Conservation (phyloP, 83 land plant species). For the Diphasiastrum complanatum region DNA sequence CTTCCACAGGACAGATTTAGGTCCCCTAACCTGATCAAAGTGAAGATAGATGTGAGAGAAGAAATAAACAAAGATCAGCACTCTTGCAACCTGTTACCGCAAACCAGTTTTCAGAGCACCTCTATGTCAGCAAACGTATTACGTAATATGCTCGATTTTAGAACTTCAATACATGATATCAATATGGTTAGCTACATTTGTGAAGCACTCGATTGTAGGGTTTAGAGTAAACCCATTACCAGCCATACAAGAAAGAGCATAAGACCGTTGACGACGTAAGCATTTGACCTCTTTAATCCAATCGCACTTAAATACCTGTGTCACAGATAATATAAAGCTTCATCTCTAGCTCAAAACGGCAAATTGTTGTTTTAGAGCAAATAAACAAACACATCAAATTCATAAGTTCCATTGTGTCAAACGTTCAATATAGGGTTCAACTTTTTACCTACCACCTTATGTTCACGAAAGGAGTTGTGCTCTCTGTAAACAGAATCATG, state of each 20-base stretch:
- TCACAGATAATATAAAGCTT: no score
- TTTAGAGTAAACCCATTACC: constrained; percentile 6
- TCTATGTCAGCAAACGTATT: neutral
- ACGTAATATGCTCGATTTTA: neutral
- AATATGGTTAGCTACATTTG: neutral
- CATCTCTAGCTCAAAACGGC: no score
- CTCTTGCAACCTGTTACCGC: constrained; percentile 19
- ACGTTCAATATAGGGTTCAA: neutral
- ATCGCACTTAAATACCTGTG: constrained; percentile 20
- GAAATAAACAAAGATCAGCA: constrained; percentile 18
- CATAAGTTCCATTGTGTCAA: neutral
- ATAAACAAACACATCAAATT: no score
- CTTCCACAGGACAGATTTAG: neutral
- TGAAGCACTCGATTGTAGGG: neutral
- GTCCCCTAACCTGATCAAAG: constrained; percentile 23
- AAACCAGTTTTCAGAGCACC: neutral
- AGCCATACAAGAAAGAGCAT: constrained; percentile 22
- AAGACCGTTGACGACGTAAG: constrained; percentile 19
- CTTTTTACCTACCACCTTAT: constrained; percentile 21
- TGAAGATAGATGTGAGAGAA: constrained; percentile 22
- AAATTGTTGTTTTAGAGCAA: neutral
- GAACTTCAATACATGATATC: neutral
- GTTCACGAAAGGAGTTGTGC: constrained; percentile 33
- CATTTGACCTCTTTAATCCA: constrained; percentile 16
- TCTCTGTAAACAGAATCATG: constrained; percentile 30